These are phyloP conservation scores for Linnemannia exigua DNA, from an alignment of 192 early-diverging fungal genomes.

Conservation along the genomic window DNA sequence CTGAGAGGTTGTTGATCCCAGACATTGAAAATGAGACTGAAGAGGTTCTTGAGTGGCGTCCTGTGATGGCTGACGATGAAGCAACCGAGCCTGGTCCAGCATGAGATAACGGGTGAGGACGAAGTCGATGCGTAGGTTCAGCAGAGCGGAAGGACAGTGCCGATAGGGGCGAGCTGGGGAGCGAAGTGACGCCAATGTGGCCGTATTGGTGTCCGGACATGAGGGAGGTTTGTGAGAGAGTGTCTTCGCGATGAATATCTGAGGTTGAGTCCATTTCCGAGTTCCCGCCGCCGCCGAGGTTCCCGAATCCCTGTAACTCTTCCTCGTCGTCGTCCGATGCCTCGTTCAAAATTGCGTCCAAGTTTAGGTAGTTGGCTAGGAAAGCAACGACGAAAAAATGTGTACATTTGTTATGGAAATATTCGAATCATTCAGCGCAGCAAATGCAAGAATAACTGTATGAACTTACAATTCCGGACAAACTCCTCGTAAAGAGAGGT, in stretches of 20 bases:
- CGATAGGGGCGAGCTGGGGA: slow-evolving; percentile 49
- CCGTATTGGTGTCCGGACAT: slow-evolving; percentile 39
- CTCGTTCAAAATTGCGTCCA: slow-evolving; percentile 74
- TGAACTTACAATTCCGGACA: slow-evolving; percentile 66
- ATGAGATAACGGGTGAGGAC: slow-evolving; percentile 35
- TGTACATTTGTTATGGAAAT: not conserved
- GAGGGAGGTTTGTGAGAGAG: slow-evolving; percentile 44
- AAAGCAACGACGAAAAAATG: not conserved
- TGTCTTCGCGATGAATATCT: slow-evolving; percentile 58
- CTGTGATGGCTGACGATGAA: slow-evolving; percentile 50
- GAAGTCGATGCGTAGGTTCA: slow-evolving; percentile 53
- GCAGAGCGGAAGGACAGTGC: slow-evolving; percentile 44
- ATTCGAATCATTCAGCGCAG: not conserved
- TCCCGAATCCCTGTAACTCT: slow-evolving; percentile 56
- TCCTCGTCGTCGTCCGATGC: slow-evolving; percentile 62
- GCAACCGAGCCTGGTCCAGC: slow-evolving; percentile 46
- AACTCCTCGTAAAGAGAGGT: slow-evolving; percentile 74
- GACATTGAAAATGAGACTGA: slow-evolving; percentile 47
- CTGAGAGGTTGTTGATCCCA: slow-evolving; percentile 33
- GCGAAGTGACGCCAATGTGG: slow-evolving; percentile 9
- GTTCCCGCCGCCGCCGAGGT: slow-evolving; percentile 50
- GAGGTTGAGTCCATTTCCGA: slow-evolving; percentile 63
- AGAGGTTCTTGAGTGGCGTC: slow-evolving; percentile 52
- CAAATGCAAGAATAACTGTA: not conserved
- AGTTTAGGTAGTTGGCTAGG: slow-evolving; percentile 65